Base-by-base conservation (phyloP, 768 basidiomycete genomes). In the Suillus subalutaceus region DNA sequence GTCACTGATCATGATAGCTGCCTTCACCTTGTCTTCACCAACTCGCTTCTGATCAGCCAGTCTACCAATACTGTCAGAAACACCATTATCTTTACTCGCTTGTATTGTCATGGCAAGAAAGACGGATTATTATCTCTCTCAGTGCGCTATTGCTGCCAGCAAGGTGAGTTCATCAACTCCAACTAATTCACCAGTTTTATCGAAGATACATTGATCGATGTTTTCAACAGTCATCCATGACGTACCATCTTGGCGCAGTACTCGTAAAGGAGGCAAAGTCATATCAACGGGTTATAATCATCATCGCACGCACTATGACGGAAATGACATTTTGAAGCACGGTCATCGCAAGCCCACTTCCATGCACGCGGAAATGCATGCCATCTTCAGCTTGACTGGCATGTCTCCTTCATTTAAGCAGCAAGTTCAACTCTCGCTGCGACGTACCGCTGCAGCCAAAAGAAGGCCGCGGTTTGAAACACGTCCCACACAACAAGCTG, bases 351-450 rank as follows among this genome's bases (percentile, higher is more conserved):
- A 80, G 78, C 74, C 77, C 23, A 65, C 79, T 18, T 79, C 77
- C 3, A 79, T 87, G 85, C 85, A 88, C 69, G 85, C 86, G 3
- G 85, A 86, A 76, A 87, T 87, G 87, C 83, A 87, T 68, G 83
- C 82, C 37, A 87, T 87, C 65, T 84, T 83, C 74, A 86, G 76
- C 68, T 70, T 83, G 64, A 84, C 83, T 72, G 78, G 83, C 77
- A 79, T 78, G 80, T 80, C 82, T 53, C 84, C 84, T 59, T 81
- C 83, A 67, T 83, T 81, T 78, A 84, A 83, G 79, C 81, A 79
- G 77, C 85, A 85, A 76, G 80, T 84, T 84, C 79, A 83, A 84
- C 72, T 68, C 70, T 71, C 53, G 71, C 76, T 72, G 66, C 73
- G 71, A 69, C 73, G 71, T 48, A 73, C 70, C 69, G 70, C 75